Evolutionary conservation across 2,329 filamentous ascomycete genomes (phyloP).

Genomic region (Neopestalotiopsis sp.): DNA sequence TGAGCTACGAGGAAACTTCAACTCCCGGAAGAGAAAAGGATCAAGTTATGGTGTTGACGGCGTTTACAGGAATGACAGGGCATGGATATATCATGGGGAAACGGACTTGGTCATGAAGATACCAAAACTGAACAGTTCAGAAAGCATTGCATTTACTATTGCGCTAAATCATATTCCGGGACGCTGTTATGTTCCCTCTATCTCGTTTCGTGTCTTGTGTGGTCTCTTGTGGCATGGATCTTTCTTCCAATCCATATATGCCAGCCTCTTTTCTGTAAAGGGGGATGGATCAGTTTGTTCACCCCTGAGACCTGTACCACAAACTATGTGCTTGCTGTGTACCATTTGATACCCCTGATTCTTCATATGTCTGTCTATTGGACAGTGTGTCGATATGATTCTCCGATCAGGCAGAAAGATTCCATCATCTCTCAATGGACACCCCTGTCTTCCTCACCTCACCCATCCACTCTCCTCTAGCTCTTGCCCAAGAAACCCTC

Average conservation of each 20-base stretch:
- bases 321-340: neutral
- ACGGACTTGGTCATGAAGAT: conserved; percentile 8
- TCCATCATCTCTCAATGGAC: neutral
- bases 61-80: neutral
- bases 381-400: neutral
- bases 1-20: neutral
- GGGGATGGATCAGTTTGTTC: neutral
- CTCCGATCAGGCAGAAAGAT: neutral
- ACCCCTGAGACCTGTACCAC: neutral
- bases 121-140: neutral
- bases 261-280: neutral
- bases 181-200: neutral
- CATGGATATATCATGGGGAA: neutral
- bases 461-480: conserved; percentile 27
- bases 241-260: conserved; percentile 8
- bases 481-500: conserved; percentile 79
- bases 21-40: neutral
- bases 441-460: neutral
- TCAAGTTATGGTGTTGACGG: neutral
- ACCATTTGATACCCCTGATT: neutral
- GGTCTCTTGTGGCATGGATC: neutral
- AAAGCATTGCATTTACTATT: conserved; percentile 2
- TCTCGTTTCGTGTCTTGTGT: conserved; percentile 5
- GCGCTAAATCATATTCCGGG: conserved; percentile 2
- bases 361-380: neutral